Base-by-base conservation (phyloP, 495 filamentous ascomycete genomes). In the Hypoxylon fragiforme region DNA sequence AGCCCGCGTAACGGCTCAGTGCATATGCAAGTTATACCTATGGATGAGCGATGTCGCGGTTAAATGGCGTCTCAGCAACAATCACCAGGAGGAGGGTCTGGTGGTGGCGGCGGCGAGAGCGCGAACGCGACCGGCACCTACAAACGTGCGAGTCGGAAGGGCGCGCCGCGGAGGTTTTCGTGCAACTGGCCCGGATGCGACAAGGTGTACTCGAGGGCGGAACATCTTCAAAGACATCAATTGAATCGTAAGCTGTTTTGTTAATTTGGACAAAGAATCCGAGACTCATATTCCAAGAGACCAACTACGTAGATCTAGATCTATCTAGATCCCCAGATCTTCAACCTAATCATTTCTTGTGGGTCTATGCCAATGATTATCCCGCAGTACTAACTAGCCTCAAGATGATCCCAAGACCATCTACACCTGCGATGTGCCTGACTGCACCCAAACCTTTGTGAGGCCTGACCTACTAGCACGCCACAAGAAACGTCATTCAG, bases 321-420 rank as follows among this genome's bases (percentile, higher is more conserved):
- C 31, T 13, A 9, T 9, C 3, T 35, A 9, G 6, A 7, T 35
- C 34, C 20, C 15, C 15, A 32, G 32, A 57, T 50, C 44, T 34
- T 40, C 34, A 11, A 19, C 46, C 42, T 32, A 11, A 26, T 45
- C 15, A 20, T 37, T 41, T 11, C 14, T 31, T 50, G 47, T 49
- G 49, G 58, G 62, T 69, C 57, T 62, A 49, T 19, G 3, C 26
- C 16, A n/a, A 41, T 28, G 31, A 44, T 28, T 2, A 24, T 48
- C 14, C 19, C 19, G 64, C 57, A 11, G 87, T 91, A 69, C 89
- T 92, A 71, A 70, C 51, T 9, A 31, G n/a, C 28, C 9, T 87
- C 86, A 90, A 74, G 92, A 94, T 89, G 85, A 73, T 77, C 92
- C 94, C 34, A 96, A 96, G 71, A 88, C 95, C 65, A 97, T 98